Conservation (phyloP, 2,329 filamentous ascomycete genomes). For the Diaporthe capsici region DNA sequence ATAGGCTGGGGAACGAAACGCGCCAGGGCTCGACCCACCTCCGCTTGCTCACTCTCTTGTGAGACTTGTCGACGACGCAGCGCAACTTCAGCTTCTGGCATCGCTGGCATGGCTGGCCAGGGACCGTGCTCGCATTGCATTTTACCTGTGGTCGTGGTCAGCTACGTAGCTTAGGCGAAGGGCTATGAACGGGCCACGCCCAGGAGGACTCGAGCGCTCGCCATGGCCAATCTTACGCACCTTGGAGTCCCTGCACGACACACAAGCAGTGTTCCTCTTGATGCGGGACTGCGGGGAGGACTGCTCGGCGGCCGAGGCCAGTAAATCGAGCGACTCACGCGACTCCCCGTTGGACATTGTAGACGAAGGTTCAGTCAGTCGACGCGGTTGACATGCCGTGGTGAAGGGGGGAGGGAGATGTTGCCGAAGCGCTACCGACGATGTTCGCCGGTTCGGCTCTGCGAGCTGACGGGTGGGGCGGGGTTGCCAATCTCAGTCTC, state of each 20-base stretch:
- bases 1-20: not conserved
- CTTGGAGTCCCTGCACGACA: constrained; percentile 40
- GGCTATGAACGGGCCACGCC: not conserved
- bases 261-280: constrained; percentile 42
- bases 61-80: constrained; percentile 62
- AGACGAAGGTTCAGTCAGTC: not conserved
- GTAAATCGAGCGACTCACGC: constrained; percentile 40
- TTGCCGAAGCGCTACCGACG: constrained; percentile 28
- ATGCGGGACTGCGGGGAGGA: constrained; percentile 41
- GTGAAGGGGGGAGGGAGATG: constrained; percentile 6
- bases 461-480: constrained; percentile 9
- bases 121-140: constrained; percentile 56
- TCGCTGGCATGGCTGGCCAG: constrained; percentile 59
- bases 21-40: constrained; percentile 51
- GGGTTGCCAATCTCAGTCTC: constrained; percentile 13
- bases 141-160: constrained; percentile 54
- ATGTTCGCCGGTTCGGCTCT: constrained; percentile 28
- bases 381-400: not conserved
- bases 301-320: constrained; percentile 42
- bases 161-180: not conserved
- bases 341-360: constrained; percentile 38
- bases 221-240: constrained; percentile 22
- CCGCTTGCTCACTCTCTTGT: constrained; percentile 61
- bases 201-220: not conserved
- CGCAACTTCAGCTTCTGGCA: constrained; percentile 59